phyloP scores from a whole-genome alignment of 768 basidiomycete species.

The Mycena rebaudengoi region DNA sequence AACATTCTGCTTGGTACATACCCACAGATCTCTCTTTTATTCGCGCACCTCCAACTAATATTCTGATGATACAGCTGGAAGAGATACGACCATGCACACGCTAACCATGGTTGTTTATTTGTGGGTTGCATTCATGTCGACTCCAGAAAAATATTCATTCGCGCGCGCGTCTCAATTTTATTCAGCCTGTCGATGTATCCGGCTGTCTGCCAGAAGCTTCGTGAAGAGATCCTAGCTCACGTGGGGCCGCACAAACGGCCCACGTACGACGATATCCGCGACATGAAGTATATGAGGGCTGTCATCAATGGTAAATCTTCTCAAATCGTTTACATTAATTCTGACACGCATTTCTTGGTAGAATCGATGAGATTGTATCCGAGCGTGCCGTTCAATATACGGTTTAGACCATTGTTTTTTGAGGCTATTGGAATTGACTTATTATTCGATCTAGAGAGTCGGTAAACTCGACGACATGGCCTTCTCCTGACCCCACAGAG shows the following conservation, averaged over 20 bases:
- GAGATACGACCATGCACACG: slow-evolving; percentile 38
- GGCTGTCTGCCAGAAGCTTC: slow-evolving; percentile 52
- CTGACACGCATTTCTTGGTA: slow-evolving; percentile 26
- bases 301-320: slow-evolving; percentile 60
- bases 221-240: slow-evolving; percentile 57
- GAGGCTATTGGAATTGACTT: too few relatives aligned
- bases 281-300: slow-evolving; percentile 68
- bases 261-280: slow-evolving; percentile 62
- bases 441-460: too few relatives aligned
- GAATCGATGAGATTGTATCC: slow-evolving; percentile 67
- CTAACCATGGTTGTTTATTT: slow-evolving; percentile 50
- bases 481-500: slow-evolving; percentile 34
- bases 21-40: background rate
- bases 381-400: slow-evolving; percentile 53
- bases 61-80: slow-evolving; percentile 14
- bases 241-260: slow-evolving; percentile 56
- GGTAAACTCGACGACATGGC: slow-evolving; percentile 41
- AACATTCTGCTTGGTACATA: slow-evolving; percentile 28
- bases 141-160: too few relatives aligned
- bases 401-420: too few relatives aligned
- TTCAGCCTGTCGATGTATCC: slow-evolving; percentile 46
- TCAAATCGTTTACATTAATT: background rate
- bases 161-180: background rate
- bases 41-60: background rate
- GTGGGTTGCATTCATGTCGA: background rate